A percentile compares a stretch with the other conserved stretches of the same genome.
These are phyloP conservation scores for Sporobolomyces phaffii DNA, from an alignment of 768 basidiomycete species.

Conservation along the genomic window DNA sequence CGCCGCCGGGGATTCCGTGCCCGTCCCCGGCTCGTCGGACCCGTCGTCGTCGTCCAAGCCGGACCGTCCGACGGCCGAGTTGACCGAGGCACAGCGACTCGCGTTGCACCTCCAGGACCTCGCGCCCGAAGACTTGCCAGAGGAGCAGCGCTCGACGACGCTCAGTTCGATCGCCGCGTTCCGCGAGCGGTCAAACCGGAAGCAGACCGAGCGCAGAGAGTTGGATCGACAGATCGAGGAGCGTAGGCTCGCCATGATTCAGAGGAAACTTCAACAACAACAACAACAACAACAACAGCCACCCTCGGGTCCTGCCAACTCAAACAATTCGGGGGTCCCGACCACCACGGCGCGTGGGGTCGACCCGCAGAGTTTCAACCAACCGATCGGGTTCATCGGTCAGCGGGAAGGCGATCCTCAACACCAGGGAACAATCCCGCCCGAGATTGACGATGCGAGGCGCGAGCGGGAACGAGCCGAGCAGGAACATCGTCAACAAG, in stretches of 20 bases:
- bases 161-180: constrained; percentile 96
- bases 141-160: constrained; percentile 79
- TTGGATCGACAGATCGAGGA: constrained; percentile 54
- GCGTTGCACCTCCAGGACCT: constrained; percentile 79
- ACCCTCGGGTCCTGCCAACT: constrained; percentile 12
- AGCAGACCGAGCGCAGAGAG: constrained; percentile 69
- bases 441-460: constrained; percentile 58
- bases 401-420: constrained; percentile 46
- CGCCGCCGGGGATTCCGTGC: constrained; percentile 19
- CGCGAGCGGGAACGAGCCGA: constrained; percentile 73
- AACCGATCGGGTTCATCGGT: constrained; percentile 74
- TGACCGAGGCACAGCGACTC: constrained; percentile 54
- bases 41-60: background rate
- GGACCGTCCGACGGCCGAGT: background rate
- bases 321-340: background rate
- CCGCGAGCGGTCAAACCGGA: constrained; percentile 83
- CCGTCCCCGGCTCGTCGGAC: background rate
- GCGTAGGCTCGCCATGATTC: constrained; percentile 45
- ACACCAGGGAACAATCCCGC: constrained; percentile 47
- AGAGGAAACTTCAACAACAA: constrained; percentile 51
- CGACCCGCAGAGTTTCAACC: constrained; percentile 68
- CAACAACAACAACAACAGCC: constrained; percentile 48
- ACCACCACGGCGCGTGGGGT: constrained; percentile 50
- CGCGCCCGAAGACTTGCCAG: constrained; percentile 92
- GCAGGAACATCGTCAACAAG: constrained; percentile 75